Evolutionary conservation across 2,329 filamentous ascomycete species (phyloP).

Genomic region (Botrytis aclada): DNA sequence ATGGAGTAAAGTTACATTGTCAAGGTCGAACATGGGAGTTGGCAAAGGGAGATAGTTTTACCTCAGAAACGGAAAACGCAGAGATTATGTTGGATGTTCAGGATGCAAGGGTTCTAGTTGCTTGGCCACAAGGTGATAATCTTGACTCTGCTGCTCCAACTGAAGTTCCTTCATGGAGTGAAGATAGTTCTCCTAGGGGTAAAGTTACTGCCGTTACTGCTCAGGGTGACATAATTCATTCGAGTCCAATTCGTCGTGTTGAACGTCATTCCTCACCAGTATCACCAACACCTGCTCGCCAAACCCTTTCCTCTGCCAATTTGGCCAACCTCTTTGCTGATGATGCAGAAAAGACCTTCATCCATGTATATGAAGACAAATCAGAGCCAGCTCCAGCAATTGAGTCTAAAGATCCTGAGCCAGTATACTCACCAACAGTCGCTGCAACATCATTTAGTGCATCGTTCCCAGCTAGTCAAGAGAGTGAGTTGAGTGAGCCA

Average conservation of each 20-base stretch:
- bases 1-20: conserved; percentile 89
- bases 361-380: conserved; percentile 73
- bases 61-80: conserved; percentile 79
- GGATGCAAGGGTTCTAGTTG: conserved; percentile 82
- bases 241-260: conserved; percentile 56
- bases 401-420: conserved; percentile 21
- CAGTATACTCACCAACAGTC: conserved; percentile 32
- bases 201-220: conserved; percentile 41
- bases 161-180: conserved; percentile 67
- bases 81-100: conserved; percentile 97
- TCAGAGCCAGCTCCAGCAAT: conserved; percentile 47
- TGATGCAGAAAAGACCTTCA: conserved; percentile 46
- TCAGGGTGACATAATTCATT: conserved; percentile 48
- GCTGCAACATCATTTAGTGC: conserved; percentile 31
- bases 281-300: conserved; percentile 59
- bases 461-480: conserved; percentile 34
- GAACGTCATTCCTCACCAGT: conserved; percentile 69
- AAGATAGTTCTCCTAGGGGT: conserved; percentile 49
- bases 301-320: conserved; percentile 23
- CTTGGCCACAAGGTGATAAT: conserved; percentile 69
- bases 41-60: conserved; percentile 83
- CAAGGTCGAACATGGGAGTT: conserved; percentile 84
- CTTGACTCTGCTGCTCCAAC: conserved; percentile 42
- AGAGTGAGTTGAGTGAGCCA: conserved; percentile 55
- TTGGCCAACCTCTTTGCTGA: conserved; percentile 39